These are phyloP conservation scores for Sanguinoderma infundibulare DNA, from an alignment of 1,284 basidiomycete genomes.

Conservation along the genomic window DNA sequence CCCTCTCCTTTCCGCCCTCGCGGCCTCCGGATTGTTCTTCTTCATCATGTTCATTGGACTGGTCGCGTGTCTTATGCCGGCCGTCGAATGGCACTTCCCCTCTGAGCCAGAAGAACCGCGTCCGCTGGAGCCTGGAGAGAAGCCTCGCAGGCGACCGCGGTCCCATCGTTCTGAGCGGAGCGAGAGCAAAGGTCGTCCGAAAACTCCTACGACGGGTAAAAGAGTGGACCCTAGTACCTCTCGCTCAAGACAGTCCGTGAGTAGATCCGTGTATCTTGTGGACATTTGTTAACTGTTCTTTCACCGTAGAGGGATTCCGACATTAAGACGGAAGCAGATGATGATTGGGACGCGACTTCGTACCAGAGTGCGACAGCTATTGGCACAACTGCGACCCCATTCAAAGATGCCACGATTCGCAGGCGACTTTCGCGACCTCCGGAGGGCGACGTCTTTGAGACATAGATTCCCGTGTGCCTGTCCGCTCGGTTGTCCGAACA, in stretches of 20 bases:
- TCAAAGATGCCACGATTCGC: slow-evolving; percentile 10
- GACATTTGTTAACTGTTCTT: background rate
- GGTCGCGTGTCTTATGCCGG: slow-evolving; percentile 48
- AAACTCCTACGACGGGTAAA: slow-evolving; percentile 7
- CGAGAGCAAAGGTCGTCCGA: slow-evolving; percentile 12
- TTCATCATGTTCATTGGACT: slow-evolving; percentile 52
- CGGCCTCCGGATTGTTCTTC: slow-evolving; percentile 55
- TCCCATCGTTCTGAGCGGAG: slow-evolving; percentile 11
- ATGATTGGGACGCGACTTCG: slow-evolving; percentile 9
- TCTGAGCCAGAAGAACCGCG: slow-evolving; percentile 16
- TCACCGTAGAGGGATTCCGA: slow-evolving; percentile 10
- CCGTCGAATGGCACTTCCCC: slow-evolving; percentile 34
- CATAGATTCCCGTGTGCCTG: no score
- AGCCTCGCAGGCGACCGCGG: slow-evolving; percentile 14
- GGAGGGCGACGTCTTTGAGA: slow-evolving; percentile 6
- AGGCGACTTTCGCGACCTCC: slow-evolving; percentile 10
- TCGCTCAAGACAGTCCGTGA: slow-evolving; percentile 17
- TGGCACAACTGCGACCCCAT: background rate
- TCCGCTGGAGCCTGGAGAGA: slow-evolving; percentile 12
- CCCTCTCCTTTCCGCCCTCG: slow-evolving; percentile 55
- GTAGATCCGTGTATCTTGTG: background rate
- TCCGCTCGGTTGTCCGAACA: background rate
- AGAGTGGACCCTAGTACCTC: slow-evolving; percentile 16
- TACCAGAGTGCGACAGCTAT: background rate
- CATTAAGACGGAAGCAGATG: slow-evolving; percentile 22